phyloP scores from a whole-genome alignment of 169 alveolate species.

The Perkinsus marinus region DNA sequence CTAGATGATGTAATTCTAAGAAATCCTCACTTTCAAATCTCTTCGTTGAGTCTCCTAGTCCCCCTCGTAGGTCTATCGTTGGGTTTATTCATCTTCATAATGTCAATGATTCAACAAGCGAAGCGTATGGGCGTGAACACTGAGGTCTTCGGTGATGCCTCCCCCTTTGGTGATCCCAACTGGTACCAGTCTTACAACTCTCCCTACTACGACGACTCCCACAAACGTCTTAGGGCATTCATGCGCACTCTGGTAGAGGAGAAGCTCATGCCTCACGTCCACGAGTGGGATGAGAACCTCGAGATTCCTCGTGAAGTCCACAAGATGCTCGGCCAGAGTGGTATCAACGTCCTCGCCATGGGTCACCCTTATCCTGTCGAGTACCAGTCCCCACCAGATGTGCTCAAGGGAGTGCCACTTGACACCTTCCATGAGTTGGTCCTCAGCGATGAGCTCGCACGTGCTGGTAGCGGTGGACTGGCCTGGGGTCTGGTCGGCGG shows the following conservation, averaged over 20 bases:
- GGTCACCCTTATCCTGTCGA: neutral
- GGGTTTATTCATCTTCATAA: no score
- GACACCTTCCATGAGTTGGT: constrained; percentile 33
- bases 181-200: constrained; percentile 8
- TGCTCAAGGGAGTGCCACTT: neutral
- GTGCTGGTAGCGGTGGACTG: constrained; percentile 11
- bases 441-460: constrained; percentile 24
- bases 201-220: constrained; percentile 8
- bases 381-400: neutral
- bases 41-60: no score
- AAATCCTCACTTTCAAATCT: no score
- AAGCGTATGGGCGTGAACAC: neutral
- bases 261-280: neutral
- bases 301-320: neutral
- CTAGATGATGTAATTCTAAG: no score
- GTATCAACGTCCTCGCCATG: neutral
- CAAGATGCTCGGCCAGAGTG: neutral
- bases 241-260: neutral
- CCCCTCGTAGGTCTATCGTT: no score
- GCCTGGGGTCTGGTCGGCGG: constrained; percentile 31
- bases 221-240: neutral
- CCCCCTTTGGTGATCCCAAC: constrained; percentile 6
- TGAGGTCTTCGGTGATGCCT: constrained; percentile 6
- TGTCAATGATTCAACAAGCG: neutral
- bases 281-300: constrained; percentile 3